Evolutionary conservation across 768 basidiomycete genomes (phyloP).

Genomic region (Leccinum ochraceum): DNA sequence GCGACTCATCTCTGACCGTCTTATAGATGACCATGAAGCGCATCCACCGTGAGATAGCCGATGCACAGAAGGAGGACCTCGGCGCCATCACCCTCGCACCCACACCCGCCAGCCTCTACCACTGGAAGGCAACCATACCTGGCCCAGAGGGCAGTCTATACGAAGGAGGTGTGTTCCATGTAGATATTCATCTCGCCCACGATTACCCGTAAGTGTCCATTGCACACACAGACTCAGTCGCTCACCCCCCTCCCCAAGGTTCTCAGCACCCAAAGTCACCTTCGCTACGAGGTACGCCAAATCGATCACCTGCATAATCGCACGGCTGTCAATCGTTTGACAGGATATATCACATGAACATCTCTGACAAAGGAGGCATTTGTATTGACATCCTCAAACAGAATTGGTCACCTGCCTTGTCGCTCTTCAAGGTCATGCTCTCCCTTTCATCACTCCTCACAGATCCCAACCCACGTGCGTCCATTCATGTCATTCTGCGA

Average conservation of each 20-base stretch:
- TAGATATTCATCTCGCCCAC: constrained; percentile 61
- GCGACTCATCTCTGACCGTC: constrained; percentile 8
- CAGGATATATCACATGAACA: constrained; percentile 91
- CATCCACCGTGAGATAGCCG: constrained; percentile 79
- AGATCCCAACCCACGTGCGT: constrained; percentile 90
- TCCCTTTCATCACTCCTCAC: constrained; percentile 91
- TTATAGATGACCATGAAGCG: constrained; percentile 71
- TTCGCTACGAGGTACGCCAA: constrained; percentile 67
- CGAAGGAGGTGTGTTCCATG: constrained; percentile 73
- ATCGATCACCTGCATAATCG: not conserved
- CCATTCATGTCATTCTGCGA: not conserved
- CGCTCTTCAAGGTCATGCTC: constrained; percentile 92
- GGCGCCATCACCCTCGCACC: constrained; percentile 72
- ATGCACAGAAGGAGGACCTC: constrained; percentile 81
- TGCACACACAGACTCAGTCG: constrained; percentile 6
- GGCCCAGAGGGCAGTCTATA: constrained; percentile 84
- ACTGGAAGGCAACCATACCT: constrained; percentile 78
- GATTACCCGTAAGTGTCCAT: constrained; percentile 69
- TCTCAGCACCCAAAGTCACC: constrained; percentile 75
- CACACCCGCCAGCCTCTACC: constrained; percentile 60
- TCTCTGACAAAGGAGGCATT: constrained; percentile 73
- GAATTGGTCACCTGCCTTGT: constrained; percentile 93
- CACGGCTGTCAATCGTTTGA: not conserved
- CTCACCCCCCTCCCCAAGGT: constrained; percentile 42
- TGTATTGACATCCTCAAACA: constrained; percentile 92